Conservation (phyloP, 257 asterid species). For the Hygrophila difformis region DNA sequence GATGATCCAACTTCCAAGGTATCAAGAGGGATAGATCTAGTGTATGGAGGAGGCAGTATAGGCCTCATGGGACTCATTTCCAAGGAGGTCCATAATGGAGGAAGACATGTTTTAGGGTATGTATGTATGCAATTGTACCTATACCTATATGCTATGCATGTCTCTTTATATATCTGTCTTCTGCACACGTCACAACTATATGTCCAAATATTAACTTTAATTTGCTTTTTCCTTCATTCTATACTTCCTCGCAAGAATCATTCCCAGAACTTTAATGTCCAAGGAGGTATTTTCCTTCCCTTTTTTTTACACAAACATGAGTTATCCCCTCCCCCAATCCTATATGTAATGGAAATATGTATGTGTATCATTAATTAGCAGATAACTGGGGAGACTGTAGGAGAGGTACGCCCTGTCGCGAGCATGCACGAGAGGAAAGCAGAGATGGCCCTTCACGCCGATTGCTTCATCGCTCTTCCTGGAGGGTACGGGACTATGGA, state of each 20-base stretch:
- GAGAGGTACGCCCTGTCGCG: conserved; percentile 46
- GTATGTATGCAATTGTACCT: too few species aligned
- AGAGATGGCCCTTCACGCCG: conserved; percentile 64
- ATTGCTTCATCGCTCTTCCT: conserved; percentile 53
- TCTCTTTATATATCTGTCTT: too few species aligned
- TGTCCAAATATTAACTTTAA: too few species aligned
- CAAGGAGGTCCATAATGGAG: conserved; percentile 50
- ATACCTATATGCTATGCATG: too few species aligned
- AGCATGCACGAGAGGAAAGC: conserved; percentile 81
- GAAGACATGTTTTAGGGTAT: conserved; percentile 72
- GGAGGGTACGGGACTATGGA: conserved; percentile 84
- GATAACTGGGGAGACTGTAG: conserved; percentile 61
- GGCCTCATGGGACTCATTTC: conserved; percentile 75
- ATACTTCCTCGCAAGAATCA: conserved; percentile 51
- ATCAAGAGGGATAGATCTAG: conserved; percentile 50
- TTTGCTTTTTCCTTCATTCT: too few species aligned
- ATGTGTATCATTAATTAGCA: too few species aligned
- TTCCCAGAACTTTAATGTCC: conserved; percentile 57
- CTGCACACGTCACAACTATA: too few species aligned
- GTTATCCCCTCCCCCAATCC: too few species aligned
- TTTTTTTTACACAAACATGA: too few species aligned
- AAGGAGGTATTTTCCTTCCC: conserved; percentile 57
- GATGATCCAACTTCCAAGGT: too few species aligned
- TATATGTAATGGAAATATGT: too few species aligned
- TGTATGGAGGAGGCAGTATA: conserved; percentile 73